phyloP scores from a whole-genome alignment of 2,329 filamentous ascomycete genomes.

The Trichoderma breve region DNA sequence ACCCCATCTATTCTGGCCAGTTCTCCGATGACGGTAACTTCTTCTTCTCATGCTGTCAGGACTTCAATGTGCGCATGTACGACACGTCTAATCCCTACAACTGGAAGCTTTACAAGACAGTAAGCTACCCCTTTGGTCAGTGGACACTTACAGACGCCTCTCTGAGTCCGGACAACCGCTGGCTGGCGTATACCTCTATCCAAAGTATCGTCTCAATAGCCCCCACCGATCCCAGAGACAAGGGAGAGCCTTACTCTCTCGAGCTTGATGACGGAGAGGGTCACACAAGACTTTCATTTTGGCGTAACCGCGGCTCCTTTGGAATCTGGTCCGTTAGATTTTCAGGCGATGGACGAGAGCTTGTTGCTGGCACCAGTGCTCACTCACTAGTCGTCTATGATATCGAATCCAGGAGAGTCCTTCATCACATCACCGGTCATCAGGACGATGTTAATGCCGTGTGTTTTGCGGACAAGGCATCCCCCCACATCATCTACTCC shows the following conservation, averaged over 20 bases:
- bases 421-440: slow-evolving; percentile 77
- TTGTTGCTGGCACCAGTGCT: slow-evolving; percentile 83
- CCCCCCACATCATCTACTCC: slow-evolving; percentile 92
- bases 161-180: slow-evolving; percentile 86
- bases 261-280: slow-evolving; percentile 53
- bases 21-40: slow-evolving; percentile 98
- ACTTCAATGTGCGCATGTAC: slow-evolving; percentile 95
- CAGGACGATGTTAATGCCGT: slow-evolving; percentile 92
- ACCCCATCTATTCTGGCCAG: slow-evolving; percentile 88
- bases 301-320: slow-evolving; percentile 39
- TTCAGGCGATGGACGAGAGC: slow-evolving; percentile 84
- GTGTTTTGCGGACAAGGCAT: slow-evolving; percentile 85
- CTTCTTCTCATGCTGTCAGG: slow-evolving; percentile 88
- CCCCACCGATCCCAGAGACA: slow-evolving; percentile 79
- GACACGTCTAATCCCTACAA: slow-evolving; percentile 93
- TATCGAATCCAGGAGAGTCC: slow-evolving; percentile 73
- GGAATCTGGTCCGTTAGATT: slow-evolving; percentile 90
- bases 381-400: slow-evolving; percentile 86
- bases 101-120: slow-evolving; percentile 95
- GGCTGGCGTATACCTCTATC: slow-evolving; percentile 89
- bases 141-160: slow-evolving; percentile 97
- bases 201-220: slow-evolving; percentile 80
- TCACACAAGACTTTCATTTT: slow-evolving; percentile 27
- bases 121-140: slow-evolving; percentile 77
- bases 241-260: slow-evolving; percentile 75